phyloP scores from a whole-genome alignment of 2,329 filamentous ascomycete genomes.

The Fusarium anthophilum region DNA sequence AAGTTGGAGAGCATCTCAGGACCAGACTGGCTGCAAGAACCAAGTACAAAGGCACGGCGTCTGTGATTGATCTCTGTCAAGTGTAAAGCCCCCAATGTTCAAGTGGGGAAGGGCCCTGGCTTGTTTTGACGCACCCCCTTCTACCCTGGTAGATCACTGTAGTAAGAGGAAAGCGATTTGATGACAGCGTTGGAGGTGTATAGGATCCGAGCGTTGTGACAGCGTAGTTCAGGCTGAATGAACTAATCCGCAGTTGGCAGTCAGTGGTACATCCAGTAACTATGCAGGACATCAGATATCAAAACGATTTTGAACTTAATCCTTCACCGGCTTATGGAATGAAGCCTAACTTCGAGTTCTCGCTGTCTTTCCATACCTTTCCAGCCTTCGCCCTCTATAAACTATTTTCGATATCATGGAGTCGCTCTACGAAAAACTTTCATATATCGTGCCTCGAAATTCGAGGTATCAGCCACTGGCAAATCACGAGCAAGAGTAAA shows the following conservation, averaged over 20 bases:
- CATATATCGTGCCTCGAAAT: not conserved
- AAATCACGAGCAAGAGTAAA: not conserved
- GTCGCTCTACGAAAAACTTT: not conserved
- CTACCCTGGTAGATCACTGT: not conserved
- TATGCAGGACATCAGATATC: not conserved
- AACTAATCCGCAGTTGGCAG: not conserved
- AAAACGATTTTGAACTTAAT: not conserved
- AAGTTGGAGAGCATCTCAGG: not conserved
- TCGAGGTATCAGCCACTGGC: not conserved
- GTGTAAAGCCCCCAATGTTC: not conserved
- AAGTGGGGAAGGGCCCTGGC: not conserved
- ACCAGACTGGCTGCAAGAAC: too few relatives aligned
- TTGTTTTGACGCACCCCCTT: not conserved
- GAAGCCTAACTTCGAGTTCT: fast-evolving
- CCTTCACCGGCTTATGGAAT: fast-evolving
- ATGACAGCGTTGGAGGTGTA: too few relatives aligned
- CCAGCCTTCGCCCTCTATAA: too few relatives aligned
- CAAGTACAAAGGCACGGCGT: too few relatives aligned
- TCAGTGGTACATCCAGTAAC: too few relatives aligned
- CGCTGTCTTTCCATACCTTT: too few relatives aligned
- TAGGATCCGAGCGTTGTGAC: not conserved
- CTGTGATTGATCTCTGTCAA: not conserved
- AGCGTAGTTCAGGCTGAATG: not conserved
- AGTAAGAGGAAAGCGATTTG: too few relatives aligned
- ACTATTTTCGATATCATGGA: not conserved